Conservation (phyloP, 768 basidiomycete species). For the Tylopilus balloui region DNA sequence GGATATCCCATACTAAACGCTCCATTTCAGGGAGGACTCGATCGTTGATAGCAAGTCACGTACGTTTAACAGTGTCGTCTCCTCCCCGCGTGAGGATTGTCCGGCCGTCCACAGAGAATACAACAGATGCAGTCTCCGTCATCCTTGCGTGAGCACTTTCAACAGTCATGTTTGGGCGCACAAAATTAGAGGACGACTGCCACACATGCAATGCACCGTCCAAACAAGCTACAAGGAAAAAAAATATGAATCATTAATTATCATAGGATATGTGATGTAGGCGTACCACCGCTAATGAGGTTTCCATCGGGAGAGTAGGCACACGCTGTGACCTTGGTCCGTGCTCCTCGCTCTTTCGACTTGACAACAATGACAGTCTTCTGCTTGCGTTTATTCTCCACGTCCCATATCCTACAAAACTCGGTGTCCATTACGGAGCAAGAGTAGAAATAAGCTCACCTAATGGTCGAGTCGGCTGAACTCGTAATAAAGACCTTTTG, state of each 20-base stretch:
- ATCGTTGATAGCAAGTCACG: slow-evolving; percentile 33
- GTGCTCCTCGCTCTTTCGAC: slow-evolving; percentile 89
- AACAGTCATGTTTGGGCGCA: slow-evolving; percentile 79
- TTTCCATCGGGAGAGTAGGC: slow-evolving; percentile 88
- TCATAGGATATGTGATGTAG: slow-evolving; percentile 8
- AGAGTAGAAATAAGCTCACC: slow-evolving; percentile 43
- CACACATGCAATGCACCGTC: slow-evolving; percentile 95
- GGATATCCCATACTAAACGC: slow-evolving; percentile 84
- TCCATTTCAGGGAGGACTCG: slow-evolving; percentile 1
- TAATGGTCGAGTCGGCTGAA: slow-evolving; percentile 93
- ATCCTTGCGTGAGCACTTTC: slow-evolving; percentile 86
- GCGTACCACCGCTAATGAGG: slow-evolving; percentile 80
- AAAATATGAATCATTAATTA: not conserved
- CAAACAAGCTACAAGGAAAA: slow-evolving; percentile 62
- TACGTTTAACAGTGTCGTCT: slow-evolving; percentile 94
- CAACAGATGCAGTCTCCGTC: slow-evolving; percentile 81
- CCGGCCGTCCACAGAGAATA: slow-evolving; percentile 84
- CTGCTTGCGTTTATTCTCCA: slow-evolving; percentile 88
- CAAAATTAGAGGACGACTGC: slow-evolving; percentile 90
- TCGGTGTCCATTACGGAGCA: slow-evolving; percentile 4
- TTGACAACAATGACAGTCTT: slow-evolving; percentile 96
- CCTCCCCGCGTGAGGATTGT: slow-evolving; percentile 87
- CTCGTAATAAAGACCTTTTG: slow-evolving; percentile 81
- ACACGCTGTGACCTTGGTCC: slow-evolving; percentile 87
- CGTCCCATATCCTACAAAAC: slow-evolving; percentile 81